Percentiles rank a stretch among this genome's conserved stretches.
These are phyloP conservation scores for Amphirosellinia nigrospora DNA, from an alignment of 495 filamentous ascomycete species.

Conservation along the genomic window DNA sequence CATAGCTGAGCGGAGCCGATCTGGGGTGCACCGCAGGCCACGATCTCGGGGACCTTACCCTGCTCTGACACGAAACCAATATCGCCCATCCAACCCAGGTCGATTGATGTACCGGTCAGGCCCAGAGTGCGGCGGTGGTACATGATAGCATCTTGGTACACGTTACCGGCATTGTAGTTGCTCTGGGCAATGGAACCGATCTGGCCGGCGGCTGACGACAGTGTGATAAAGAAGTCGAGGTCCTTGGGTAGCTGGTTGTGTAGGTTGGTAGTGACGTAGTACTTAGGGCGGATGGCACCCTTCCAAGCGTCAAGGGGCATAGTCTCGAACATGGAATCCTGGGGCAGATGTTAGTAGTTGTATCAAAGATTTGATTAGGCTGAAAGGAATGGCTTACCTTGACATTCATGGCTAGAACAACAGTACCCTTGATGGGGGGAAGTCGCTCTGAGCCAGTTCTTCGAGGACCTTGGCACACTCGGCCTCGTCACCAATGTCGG, in stretches of 20 bases:
- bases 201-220: conserved; percentile 61
- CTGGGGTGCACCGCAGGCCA: conserved; percentile 34
- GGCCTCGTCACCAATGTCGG: conserved; percentile 43
- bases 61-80: conserved; percentile 40
- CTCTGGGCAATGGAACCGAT: conserved; percentile 56
- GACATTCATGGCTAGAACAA: conserved; percentile 53
- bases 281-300: conserved; percentile 52
- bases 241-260: conserved; percentile 50
- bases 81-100: conserved; percentile 52
- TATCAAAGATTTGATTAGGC: conserved; percentile 27
- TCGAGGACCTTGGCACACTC: conserved; percentile 27
- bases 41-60: conserved; percentile 38
- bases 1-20: conserved; percentile 32
- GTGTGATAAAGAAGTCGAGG: conserved; percentile 67
- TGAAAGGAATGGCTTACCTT: conserved; percentile 45
- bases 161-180: conserved; percentile 60
- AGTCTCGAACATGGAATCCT: conserved; percentile 56
- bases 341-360: conserved; percentile 14
- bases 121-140: conserved; percentile 44
- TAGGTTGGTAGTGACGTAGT: conserved; percentile 54
- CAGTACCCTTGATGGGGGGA: conserved; percentile 60
- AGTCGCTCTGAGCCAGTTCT: conserved; percentile 31
- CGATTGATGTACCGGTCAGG: conserved; percentile 48
- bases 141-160: conserved; percentile 56
- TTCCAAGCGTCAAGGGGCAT: conserved; percentile 51